Evolutionary conservation across 345 rosid genomes (phyloP).

Genomic region (Leavenworthia alabamica): DNA sequence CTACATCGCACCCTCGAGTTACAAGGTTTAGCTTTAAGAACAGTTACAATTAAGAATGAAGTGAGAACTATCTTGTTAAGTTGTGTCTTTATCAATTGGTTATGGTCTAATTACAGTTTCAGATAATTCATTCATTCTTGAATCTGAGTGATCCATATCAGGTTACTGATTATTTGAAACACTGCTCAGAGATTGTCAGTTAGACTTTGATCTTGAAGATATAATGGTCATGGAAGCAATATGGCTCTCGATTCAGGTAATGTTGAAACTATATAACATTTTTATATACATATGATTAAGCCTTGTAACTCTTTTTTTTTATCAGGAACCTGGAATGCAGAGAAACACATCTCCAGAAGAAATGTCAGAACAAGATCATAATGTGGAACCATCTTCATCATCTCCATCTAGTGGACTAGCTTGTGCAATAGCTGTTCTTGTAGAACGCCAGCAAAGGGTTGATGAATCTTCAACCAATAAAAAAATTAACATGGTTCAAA

Average conservation of each 20-base stretch:
- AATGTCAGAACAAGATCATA: slow-evolving; percentile 24
- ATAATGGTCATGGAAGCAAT: slow-evolving; percentile 94
- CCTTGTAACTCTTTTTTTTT: neutral
- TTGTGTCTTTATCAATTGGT: neutral
- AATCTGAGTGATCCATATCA: neutral
- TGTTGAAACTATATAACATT: neutral
- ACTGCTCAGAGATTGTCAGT: slow-evolving; percentile 61
- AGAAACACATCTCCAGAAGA: slow-evolving; percentile 33
- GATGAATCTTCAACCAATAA: slow-evolving; percentile 42
- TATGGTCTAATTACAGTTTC: neutral
- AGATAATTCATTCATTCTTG: neutral
- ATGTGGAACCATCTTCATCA: slow-evolving; percentile 45
- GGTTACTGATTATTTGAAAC: neutral
- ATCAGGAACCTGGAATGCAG: slow-evolving; percentile 54
- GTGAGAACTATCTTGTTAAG: neutral
- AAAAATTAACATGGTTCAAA: neutral
- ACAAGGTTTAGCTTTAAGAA: slow-evolving; percentile 46
- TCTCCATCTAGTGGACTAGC: slow-evolving; percentile 88
- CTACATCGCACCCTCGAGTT: slow-evolving; percentile 29
- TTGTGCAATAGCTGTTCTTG: slow-evolving; percentile 81
- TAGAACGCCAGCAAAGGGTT: slow-evolving; percentile 67
- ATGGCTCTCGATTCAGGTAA: slow-evolving; percentile 88
- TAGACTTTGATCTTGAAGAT: slow-evolving; percentile 83
- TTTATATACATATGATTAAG: neutral
- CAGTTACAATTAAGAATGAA: neutral